Base-by-base conservation (phyloP, 2,329 filamentous ascomycete genomes). In the Dissoconium aciculare region DNA sequence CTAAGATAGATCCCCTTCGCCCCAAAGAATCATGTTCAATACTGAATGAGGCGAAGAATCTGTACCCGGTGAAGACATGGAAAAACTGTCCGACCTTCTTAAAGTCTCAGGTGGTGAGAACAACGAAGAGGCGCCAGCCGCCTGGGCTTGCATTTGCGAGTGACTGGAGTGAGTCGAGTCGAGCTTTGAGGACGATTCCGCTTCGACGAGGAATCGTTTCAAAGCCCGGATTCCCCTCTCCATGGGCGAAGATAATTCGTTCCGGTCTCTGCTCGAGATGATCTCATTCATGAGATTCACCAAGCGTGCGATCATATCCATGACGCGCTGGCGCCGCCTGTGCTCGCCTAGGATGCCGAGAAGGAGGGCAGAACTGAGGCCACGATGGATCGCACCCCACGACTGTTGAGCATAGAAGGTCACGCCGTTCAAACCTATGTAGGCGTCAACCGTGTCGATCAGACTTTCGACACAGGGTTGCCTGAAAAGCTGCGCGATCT, bases 401-500 rank as follows among this genome's bases (percentile, higher is more conserved):
- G 47, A 28, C 52, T 60, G 30, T 50, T 56, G 5, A 46, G 57
- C 19, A 55, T 63, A 52, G 28, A 48, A 38, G 1, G 49, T 51
- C 54, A 64, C 61, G 45, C 63, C 63, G 37, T 64, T 60, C 3
- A 75, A 53, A 30, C 72, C 71, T 3, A 74, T 61, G 46, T 72
- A 75, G 1, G 68, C 67, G 43, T 72, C 67, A 8, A 74, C 67
- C 0, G 68, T 34, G 64, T 60, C 50, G 40, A 66, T 62, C 4
- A 74, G 54, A 38, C 64, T 67, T 28, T 64, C 57, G 19, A 74
- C 57, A 42, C 69, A 74, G 16, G 66, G 62, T 31, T 61, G 60
- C 26, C 65, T 63, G 45, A 73, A 59, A 8, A 51, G 63, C 44
- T 51, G 59, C 38, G 50, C 56, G 24, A 62, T 49, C 26, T 62